Conservation (phyloP, 2,329 filamentous ascomycete species). For the Lasiodiplodia theobromae region DNA sequence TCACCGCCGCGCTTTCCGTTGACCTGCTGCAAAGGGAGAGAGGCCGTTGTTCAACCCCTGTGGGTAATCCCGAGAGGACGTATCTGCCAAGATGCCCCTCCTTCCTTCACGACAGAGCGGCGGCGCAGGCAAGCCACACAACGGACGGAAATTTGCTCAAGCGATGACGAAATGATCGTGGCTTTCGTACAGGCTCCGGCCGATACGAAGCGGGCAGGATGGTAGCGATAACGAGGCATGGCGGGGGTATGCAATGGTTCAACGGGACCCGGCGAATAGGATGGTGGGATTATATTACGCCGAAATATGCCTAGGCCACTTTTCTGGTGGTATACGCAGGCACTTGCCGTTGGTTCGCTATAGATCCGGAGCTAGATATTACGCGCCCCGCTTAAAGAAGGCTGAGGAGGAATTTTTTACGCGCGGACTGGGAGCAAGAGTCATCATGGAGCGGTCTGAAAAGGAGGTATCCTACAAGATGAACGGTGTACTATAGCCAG, state of each 20-base stretch:
- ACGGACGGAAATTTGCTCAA: background rate
- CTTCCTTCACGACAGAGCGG: background rate
- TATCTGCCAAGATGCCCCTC: background rate
- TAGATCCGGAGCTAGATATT: slow-evolving; percentile 5
- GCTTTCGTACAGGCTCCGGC: background rate
- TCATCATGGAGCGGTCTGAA: slow-evolving; percentile 2
- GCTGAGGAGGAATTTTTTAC: background rate
- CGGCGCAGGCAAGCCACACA: background rate
- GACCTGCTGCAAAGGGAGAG: background rate
- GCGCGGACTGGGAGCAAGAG: background rate
- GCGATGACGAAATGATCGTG: background rate
- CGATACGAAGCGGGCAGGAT: background rate
- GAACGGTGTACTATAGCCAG: background rate
- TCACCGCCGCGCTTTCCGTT: background rate
- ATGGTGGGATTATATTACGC: slow-evolving; percentile 14
- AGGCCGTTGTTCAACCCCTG: background rate
- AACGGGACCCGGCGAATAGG: slow-evolving; percentile 3
- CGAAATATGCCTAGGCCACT: slow-evolving; percentile 13
- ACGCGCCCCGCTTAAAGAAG: slow-evolving; percentile 14
- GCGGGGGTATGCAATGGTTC: background rate
- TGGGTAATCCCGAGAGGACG: background rate
- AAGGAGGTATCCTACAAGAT: background rate
- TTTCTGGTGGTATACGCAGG: background rate
- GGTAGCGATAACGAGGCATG: slow-evolving; percentile 1
- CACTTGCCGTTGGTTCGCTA: background rate